Base-by-base conservation (phyloP, 1,284 basidiomycete species). In the Phellopilus nigrolimitatus region DNA sequence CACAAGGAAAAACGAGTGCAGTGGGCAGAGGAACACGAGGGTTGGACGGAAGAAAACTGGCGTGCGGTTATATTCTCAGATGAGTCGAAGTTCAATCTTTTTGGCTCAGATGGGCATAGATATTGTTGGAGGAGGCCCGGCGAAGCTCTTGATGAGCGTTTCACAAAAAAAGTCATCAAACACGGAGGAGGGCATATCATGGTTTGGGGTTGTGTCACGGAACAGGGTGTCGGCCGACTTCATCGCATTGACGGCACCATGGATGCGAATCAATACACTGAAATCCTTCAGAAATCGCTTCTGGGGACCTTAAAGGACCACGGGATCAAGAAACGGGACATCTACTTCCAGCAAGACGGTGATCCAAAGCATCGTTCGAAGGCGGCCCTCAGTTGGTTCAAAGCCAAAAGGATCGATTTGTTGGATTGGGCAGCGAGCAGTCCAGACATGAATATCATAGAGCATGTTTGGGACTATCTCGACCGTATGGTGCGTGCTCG, bases 401-500 rank as follows among this genome's bases (percentile, higher is more conserved):
- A 55, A 13, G 48, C 65, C 6, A 53, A 71, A 27, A 22, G 62
- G 24, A 59, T 72, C 38, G 36, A 59, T 38, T 9, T 62, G 1
- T 55, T 72, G 3, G 47, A 45, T 1, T 72, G 69, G 69, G 64
- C 68, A n/a, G 56, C 68, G 3, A 54, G 57, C 22, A 63, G 58
- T 37, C 69, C 68, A 15, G 66, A 73, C 61, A 62, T 71, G 51
- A 71, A 68, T 57, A 61, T 65, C 37, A 68, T 69, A 4, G 66
- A 72, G 56, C 61, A 70, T 62, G 53, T 65, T 7, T 71, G 68
- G 68, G 57, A 61, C 24, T 43, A 66, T 27, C 56, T 69, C 7
- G 60, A 69, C n/a, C 43, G 37, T 6, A 42, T 13, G 22, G 48
- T 68, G 1, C 50, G 57, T 30, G 25, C 33, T 28, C 40, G 40